Conservation (phyloP, 768 basidiomycete species). For the Lactarius akahatsu region DNA sequence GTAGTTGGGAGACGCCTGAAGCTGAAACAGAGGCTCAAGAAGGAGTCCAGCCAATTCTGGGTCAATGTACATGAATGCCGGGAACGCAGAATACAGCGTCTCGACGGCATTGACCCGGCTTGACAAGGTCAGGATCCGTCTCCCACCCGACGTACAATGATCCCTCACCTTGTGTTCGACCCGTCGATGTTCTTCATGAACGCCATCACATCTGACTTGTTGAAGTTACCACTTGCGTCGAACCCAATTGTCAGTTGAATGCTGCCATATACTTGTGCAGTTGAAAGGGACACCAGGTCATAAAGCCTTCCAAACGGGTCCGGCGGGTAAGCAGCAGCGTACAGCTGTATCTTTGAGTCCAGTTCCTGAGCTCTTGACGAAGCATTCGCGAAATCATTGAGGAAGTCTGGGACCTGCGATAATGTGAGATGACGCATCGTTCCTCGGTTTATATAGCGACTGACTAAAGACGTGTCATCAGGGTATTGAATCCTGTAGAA, state of each 20-base stretch:
- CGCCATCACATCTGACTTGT: slow-evolving; percentile 50
- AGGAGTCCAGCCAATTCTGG: slow-evolving; percentile 43
- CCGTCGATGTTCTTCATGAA: slow-evolving; percentile 44
- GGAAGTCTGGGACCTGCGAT: slow-evolving; percentile 43
- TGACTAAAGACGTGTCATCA: slow-evolving; percentile 31
- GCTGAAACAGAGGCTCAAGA: slow-evolving; percentile 31
- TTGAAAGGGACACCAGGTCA: slow-evolving; percentile 50
- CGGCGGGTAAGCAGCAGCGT: slow-evolving; percentile 46
- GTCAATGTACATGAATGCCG: slow-evolving; percentile 53
- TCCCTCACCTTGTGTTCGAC: slow-evolving; percentile 39
- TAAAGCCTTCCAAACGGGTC: slow-evolving; percentile 42
- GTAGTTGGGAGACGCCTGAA: slow-evolving; percentile 25
- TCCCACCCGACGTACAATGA: not conserved
- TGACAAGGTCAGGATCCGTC: slow-evolving; percentile 4
- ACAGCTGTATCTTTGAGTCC: slow-evolving; percentile 47
- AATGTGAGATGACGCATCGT: not conserved
- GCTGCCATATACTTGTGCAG: slow-evolving; percentile 53
- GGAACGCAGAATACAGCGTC: slow-evolving; percentile 53
- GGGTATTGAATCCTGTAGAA: slow-evolving; percentile 44
- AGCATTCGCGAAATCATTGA: slow-evolving; percentile 47
- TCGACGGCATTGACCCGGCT: slow-evolving; percentile 50
- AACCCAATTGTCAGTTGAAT: slow-evolving; percentile 56
- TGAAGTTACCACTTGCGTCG: slow-evolving; percentile 46
- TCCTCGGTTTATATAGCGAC: not conserved
- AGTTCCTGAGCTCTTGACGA: slow-evolving; percentile 45